Conservation (phyloP, 352 stramenopile species). For the Phytopythium vexans region DNA sequence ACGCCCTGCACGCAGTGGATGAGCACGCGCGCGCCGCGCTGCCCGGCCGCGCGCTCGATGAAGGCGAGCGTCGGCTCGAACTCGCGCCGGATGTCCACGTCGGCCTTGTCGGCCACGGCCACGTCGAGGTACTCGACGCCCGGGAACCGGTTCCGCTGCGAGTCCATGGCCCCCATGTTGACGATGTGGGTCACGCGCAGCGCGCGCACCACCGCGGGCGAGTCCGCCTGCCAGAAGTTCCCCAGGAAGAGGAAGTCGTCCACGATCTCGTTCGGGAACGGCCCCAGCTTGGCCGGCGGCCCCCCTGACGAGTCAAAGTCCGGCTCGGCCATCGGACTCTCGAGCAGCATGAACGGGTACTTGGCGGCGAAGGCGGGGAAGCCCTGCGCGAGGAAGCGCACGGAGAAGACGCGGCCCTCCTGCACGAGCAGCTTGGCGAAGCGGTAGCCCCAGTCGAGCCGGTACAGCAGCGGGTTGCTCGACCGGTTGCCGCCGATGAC, state of each 20-base stretch:
- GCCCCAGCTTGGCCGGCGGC: slow-evolving; percentile 12
- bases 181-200: slow-evolving; percentile 72
- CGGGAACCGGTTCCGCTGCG: slow-evolving; percentile 49
- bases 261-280: slow-evolving; percentile 79
- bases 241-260: slow-evolving; percentile 67
- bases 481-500: slow-evolving; percentile 59
- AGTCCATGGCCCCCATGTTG: slow-evolving; percentile 66
- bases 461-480: slow-evolving; percentile 42
- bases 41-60: slow-evolving; percentile 37
- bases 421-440: slow-evolving; percentile 59
- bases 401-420: slow-evolving; percentile 68
- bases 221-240: slow-evolving; percentile 82
- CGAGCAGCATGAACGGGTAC: slow-evolving; percentile 55
- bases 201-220: slow-evolving; percentile 39
- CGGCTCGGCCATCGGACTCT: slow-evolving; percentile 3
- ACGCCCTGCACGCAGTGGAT: slow-evolving; percentile 82
- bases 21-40: slow-evolving; percentile 45
- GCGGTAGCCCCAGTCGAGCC: slow-evolving; percentile 66
- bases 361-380: slow-evolving; percentile 63
- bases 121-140: slow-evolving; percentile 67
- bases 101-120: slow-evolving; percentile 51
- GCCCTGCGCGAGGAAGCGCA: slow-evolving; percentile 63
- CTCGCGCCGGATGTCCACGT: slow-evolving; percentile 52
- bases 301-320: background rate
- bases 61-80: slow-evolving; percentile 52